Evolutionary conservation across 768 basidiomycete genomes (phyloP), one percentile per base, ranked within the genome.

Genomic region (Crassisporium funariophilum): DNA sequence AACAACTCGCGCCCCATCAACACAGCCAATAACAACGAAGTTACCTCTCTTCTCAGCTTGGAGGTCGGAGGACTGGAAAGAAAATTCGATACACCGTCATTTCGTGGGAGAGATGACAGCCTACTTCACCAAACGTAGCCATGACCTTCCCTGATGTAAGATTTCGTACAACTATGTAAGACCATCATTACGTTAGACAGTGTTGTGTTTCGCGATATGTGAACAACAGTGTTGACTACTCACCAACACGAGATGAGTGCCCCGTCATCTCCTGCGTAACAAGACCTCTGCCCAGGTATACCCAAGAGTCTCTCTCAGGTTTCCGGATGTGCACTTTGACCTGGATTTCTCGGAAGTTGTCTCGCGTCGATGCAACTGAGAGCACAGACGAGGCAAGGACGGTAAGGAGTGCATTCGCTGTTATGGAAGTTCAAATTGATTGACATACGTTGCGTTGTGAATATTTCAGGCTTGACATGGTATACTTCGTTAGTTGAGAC

Each of bases 11-110:
- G 74, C 62, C 16, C 81, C 83, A 48, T 91, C 87, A 16, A 92
- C 82, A 45, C 85, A 86, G 34, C 86, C 84, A 44, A 92, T 79
- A 20, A 92, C 88, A 16, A 92, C 84, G 59, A 92, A 92, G 62
- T 91, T 91, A 42, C 90, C 90, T 53, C 90, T 79, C 67, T 88
- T 88, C 67, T 92, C 90, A 13, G 88, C 89, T 70, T 91, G 87
- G 27, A 91, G 67, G 61, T 91, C 84, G 47, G 80, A 81, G 17
- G 72, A 60, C 85, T 88, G 46, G 25, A 35, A 5, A 40, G 21
- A 40, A 34, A 19, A 15, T 12, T 4, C 19, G 22, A 37, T 8
- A 12, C 17, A 8, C 17, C n/a, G 35, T 4, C 24, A 4, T 15
- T 15, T 16, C 3, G 2, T 15, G 10, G 23, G 35, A 11, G 20